Base-by-base conservation (phyloP, 768 basidiomycete genomes). In the Phanerochaete carnosa region DNA sequence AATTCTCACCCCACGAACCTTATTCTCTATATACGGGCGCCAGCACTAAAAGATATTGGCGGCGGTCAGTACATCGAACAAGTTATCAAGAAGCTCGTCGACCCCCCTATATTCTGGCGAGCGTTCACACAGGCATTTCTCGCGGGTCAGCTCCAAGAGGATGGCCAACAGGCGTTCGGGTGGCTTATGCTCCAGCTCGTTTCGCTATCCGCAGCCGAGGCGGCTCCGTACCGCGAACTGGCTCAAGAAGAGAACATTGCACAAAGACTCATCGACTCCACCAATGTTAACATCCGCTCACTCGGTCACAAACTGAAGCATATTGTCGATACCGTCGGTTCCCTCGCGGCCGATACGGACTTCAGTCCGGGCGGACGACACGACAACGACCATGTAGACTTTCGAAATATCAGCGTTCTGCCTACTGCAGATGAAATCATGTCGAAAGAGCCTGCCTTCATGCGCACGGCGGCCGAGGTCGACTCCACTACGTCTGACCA, bases 321-420 rank as follows among this genome's bases (percentile, higher is more conserved):
- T 35, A 70, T 78, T 32, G 35, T 78, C 32, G 66, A 71, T 33
- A 71, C 74, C 11, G 63, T 66, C 28, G 68, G 64, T 5, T 64
- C 65, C 8, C 68, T 69, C 6, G 51, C 60, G 6, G 53, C 63
- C 19, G 66, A 70, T 13, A 65, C 52, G 2, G 75, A 71, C 1
- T 63, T 67, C 22, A 70, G 72, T 9, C 83, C 88, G 1, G 88
- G 88, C 0, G 88, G 87, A 3, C 77, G 88, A 2, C 88, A 89
- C 58, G 86, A 88, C 64, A 89, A 90, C 55, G 88, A 90, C 67
- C 83, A 83, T 50, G 71, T 70, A 15, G 79, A 88, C 55, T 89
- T 87, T 62, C 81, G 82, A 6, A 62, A 80, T 9, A 85, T 89
- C 23, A 70, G 82, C n/a, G 84, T 90, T 45, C 71, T 86, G 5